Evolutionary conservation across 202 grass and related monocot genomes (phyloP), one percentile per base, ranked within the genome.

Genomic region (Eragrostis tef): DNA sequence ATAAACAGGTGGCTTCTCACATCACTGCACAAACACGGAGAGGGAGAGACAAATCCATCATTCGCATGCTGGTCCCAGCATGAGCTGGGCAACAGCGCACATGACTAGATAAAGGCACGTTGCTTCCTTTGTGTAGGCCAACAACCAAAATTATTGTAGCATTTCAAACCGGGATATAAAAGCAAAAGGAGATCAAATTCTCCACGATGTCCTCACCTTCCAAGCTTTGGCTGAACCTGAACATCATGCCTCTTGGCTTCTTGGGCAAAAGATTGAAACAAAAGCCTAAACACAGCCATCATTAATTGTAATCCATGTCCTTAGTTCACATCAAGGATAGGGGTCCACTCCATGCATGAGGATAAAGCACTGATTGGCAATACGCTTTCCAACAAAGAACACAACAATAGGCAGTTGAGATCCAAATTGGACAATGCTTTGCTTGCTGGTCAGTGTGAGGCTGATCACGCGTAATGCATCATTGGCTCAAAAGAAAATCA

Each of bases 61-160:
- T 69, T 44, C 13, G 1, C 67, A 12, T 60, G 8, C 22, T 68
- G 22, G 17, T 57, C 39, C 71, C 8, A 16, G 56, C 21, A 60
- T 39, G 44, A 73, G 59, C 44, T 45, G 53, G 20, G 39, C 56
- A 56, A 85, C 66, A 73, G 57, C 47, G 16, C 67, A 73, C 22
- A 65, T 65, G 75, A 65, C 57, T 31, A 2, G 20, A 42, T 44
- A 47, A 17, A 5, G 22, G 11, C 46, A 85, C 67, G 29, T 45
- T 85, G 43, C 52, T 34, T 24, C 22, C 15, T 79, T 54, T 54
- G 44, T 11, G 68, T 65, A 53, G 64, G 45, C 45, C 66, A 85
- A 17, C 2, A 9, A 36, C 47, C 19, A 72, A 63, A 72, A 63
- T 12, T 29, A 78, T 6, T 62, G 63, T 85, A 22, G 45, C 70